Conservation (phyloP, 345 rosid genomes). For the Rubroshorea leprosula region DNA sequence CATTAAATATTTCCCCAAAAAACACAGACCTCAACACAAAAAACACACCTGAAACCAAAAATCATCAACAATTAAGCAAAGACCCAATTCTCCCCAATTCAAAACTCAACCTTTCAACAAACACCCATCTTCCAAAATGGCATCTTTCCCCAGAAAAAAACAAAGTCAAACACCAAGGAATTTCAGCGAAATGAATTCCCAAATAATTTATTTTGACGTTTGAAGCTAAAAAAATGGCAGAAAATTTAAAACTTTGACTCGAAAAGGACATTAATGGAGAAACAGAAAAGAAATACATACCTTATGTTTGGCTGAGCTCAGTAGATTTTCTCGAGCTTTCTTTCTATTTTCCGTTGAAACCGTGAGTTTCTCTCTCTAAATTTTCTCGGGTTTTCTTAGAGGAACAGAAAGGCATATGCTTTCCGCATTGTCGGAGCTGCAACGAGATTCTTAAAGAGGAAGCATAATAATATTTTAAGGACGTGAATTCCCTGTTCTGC, state of each 20-base stretch:
- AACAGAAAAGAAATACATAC: not conserved
- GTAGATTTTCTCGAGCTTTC: not conserved
- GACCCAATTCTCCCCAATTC: not conserved
- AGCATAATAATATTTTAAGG: constrained; percentile 9
- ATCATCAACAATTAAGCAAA: too few relatives aligned
- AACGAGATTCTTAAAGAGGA: constrained; percentile 6
- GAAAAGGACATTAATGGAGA: not conserved
- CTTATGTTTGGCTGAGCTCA: constrained; percentile 8
- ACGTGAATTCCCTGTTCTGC: constrained; percentile 7
- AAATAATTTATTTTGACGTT: not conserved
- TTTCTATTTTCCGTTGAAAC: too few relatives aligned
- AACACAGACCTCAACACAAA: not conserved
- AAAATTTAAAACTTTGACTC: constrained; percentile 1
- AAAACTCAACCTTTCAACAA: too few relatives aligned
- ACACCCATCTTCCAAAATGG: not conserved
- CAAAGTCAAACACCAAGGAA: too few relatives aligned
- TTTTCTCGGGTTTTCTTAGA: constrained; percentile 9
- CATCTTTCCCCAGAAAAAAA: not conserved
- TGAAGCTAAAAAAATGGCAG: not conserved
- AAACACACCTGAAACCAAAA: too few relatives aligned
- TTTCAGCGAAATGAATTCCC: too few relatives aligned
- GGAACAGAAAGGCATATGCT: constrained; percentile 3
- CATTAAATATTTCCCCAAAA: too few relatives aligned
- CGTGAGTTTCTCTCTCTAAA: not conserved
- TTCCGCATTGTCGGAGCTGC: not conserved